Conservation (phyloP, 257 asterid species). For the Penstemon barbatus region DNA sequence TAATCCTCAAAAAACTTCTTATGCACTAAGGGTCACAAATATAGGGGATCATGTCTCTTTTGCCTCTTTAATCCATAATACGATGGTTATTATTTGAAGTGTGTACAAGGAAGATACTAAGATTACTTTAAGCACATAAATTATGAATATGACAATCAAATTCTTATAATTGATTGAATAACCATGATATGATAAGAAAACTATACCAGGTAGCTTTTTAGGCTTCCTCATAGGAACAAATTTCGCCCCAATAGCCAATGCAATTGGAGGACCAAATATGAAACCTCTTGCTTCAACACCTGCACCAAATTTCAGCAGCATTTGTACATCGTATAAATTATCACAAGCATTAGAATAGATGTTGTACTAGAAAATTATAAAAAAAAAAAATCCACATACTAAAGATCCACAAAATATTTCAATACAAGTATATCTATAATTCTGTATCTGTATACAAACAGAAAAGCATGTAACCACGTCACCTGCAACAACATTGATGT, state of each 20-base stretch:
- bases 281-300: constrained; percentile 96
- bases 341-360: background rate
- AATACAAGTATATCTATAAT: background rate
- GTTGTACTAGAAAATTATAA: background rate
- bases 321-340: background rate
- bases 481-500: constrained; percentile 84
- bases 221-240: constrained; percentile 96
- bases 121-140: background rate
- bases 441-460: background rate
- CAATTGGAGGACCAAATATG: constrained; percentile 96
- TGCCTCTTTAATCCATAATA: background rate
- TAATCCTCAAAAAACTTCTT: background rate
- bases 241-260: constrained; percentile 92
- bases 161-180: constrained; percentile 7
- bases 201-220: constrained; percentile 77
- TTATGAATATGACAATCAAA: constrained; percentile 14
- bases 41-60: background rate
- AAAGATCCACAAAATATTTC: background rate
- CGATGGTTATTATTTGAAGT: background rate
- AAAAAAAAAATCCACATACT: background rate
- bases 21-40: background rate
- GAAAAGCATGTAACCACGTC: background rate
- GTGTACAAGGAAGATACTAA: background rate
- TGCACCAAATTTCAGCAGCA: constrained; percentile 34
- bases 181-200: constrained; percentile 18